phyloP scores from a whole-genome alignment of 768 basidiomycete genomes.

The Leccinum subgranulosum region DNA sequence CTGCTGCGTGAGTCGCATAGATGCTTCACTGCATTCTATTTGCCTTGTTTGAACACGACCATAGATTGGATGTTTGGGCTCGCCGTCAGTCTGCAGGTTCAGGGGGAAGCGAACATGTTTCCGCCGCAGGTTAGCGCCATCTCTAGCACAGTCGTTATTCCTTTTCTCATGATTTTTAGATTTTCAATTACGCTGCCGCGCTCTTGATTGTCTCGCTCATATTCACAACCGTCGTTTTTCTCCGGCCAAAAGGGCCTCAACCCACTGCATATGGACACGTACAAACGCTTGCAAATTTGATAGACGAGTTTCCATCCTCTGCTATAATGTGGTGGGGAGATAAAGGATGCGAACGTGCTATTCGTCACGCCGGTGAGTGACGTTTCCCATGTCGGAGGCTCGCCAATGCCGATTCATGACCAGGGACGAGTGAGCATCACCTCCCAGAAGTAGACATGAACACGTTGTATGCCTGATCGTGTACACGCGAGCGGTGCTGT shows the following conservation, averaged over 20 bases:
- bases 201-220: constrained; percentile 20
- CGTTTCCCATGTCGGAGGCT: not conserved
- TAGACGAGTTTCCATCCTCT: constrained; percentile 33
- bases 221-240: constrained; percentile 9
- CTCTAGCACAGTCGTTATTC: not conserved
- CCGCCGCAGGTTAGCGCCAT: constrained; percentile 19
- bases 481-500: not conserved
- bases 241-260: constrained; percentile 22
- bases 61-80: constrained; percentile 34
- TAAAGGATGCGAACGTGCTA: constrained; percentile 9
- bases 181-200: not conserved
- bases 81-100: constrained; percentile 18
- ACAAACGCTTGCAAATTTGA: constrained; percentile 33
- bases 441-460: constrained; percentile 21
- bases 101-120: no score
- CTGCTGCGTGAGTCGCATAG: constrained; percentile 23
- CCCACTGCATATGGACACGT: constrained; percentile 33
- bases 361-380: constrained; percentile 1
- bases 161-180: constrained; percentile 8
- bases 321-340: constrained; percentile 31
- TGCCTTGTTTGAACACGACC: not conserved
- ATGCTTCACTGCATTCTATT: no score
- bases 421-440: constrained; percentile 24
- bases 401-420: not conserved
- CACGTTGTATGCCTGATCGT: constrained; percentile 18